Percentiles rank a stretch among this genome's conserved stretches.
Conservation (phyloP, 495 filamentous ascomycete species). For the Friedmanniomyces simplex region DNA sequence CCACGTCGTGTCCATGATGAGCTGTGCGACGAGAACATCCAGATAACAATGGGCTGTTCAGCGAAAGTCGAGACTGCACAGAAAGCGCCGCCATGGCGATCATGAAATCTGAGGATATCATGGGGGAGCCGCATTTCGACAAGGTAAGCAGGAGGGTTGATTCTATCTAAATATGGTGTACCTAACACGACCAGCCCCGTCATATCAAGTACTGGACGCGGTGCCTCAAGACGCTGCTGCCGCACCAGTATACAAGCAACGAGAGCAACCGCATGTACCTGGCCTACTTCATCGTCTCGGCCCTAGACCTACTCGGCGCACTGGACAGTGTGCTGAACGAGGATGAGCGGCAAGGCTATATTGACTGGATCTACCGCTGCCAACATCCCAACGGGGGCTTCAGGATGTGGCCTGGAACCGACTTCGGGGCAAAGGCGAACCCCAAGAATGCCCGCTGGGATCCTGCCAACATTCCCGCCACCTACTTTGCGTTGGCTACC, state of each 20-base stretch:
- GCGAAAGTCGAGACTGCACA: background rate
- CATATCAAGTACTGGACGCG: slow-evolving; percentile 91
- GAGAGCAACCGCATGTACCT: slow-evolving; percentile 85
- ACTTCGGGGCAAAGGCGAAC: slow-evolving; percentile 40
- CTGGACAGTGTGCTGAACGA: slow-evolving; percentile 46
- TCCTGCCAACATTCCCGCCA: slow-evolving; percentile 73
- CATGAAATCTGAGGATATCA: background rate
- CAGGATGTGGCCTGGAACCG: slow-evolving; percentile 62
- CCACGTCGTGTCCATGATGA: no score
- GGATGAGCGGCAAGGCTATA: slow-evolving; percentile 49
- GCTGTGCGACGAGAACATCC: no score
- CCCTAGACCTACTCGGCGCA: slow-evolving; percentile 65
- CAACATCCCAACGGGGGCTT: slow-evolving; percentile 71
- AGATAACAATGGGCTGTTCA: background rate
- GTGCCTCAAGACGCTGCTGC: slow-evolving; percentile 73
- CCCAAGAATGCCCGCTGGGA: slow-evolving; percentile 52
- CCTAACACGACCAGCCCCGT: slow-evolving; percentile 3
- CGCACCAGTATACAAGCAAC: slow-evolving; percentile 67
- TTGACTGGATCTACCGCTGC: slow-evolving; percentile 64
- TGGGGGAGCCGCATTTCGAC: slow-evolving; percentile 6
- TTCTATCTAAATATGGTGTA: background rate
- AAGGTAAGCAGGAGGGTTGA: slow-evolving; percentile 1
- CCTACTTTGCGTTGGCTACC: slow-evolving; percentile 72
- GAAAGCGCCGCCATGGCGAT: slow-evolving; percentile 4
- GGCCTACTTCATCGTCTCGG: slow-evolving; percentile 75